Evolutionary conservation across 1,284 basidiomycete species (phyloP).

Genomic region (Xerocomus nothofagi): DNA sequence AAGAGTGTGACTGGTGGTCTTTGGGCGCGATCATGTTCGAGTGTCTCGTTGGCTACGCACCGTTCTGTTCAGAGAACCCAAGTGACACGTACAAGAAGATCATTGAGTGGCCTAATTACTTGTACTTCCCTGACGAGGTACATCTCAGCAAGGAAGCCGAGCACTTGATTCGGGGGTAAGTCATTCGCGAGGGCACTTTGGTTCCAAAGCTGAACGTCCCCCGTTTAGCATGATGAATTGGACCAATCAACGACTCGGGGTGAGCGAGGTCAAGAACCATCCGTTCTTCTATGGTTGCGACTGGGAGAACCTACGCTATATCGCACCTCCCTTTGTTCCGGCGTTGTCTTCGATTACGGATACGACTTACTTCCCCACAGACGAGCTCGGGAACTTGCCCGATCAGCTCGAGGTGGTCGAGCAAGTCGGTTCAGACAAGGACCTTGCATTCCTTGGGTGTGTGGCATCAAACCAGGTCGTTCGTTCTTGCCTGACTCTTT

Average conservation of each 20-base stretch:
- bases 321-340: conserved; percentile 95
- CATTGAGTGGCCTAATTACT: conserved; percentile 90
- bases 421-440: conserved; percentile 77
- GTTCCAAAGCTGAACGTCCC: conserved; percentile 6
- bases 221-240: conserved; percentile 77
- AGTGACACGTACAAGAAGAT: conserved; percentile 99
- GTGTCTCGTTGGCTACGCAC: conserved; percentile 95
- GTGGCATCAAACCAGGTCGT: conserved; percentile 25
- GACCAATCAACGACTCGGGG: conserved; percentile 74
- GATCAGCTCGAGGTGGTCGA: conserved; percentile 73
- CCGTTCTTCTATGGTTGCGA: conserved; percentile 98
- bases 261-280: conserved; percentile 91
- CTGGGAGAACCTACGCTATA: conserved; percentile 88
- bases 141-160: conserved; percentile 92
- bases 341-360: conserved; percentile 91
- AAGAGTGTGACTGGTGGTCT: conserved; percentile 99
- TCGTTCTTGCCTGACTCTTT: conserved; percentile 8
- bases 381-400: conserved; percentile 86
- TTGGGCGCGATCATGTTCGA: conserved; percentile 98
- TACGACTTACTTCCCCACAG: conserved; percentile 96
- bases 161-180: conserved; percentile 81
- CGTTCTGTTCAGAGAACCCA: conserved; percentile 97
- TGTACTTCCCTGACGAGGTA: conserved; percentile 95
- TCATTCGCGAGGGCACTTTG: conserved; percentile 9
- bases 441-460: conserved; percentile 91